Base-by-base conservation (phyloP, 2,329 filamentous ascomycete genomes). In the Exserohilum turcica region DNA sequence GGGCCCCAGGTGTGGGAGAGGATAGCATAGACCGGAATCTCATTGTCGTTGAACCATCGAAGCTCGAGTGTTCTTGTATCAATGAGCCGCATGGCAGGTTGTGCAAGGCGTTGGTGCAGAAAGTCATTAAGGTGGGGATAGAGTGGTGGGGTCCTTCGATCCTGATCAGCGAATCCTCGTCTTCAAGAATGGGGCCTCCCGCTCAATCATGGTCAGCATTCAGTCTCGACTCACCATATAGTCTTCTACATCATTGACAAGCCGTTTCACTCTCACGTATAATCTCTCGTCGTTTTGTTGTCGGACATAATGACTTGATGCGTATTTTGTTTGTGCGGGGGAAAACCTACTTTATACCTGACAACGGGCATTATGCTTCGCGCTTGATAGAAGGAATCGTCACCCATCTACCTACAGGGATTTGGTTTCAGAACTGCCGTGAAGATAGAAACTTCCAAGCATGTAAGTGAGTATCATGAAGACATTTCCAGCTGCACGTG, bases 51-150 rank as follows among this genome's bases (percentile, higher is more conserved):
- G 48, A 66, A 66, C 44, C 51, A 60, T 49, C 48, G 51, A 15
- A 66, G 56, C 21, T 66, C 62, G 16, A 65, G 48, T 13, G 59
- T 67, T 28, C 56, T 57, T 27, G 61, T 61, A 58, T 69, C 55
- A 35, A 67, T 61, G 39, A 69, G 65, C 42, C 66, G 60, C 64
- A 68, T 69, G 56, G 59, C 47, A 52, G 37, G 43, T 40, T 53
- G 40, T 35, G 40, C 9, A 24, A 38, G n/a, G 36, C 32, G 33
- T 33, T 7, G 42, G 6, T 39, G 47, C 31, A 8, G 15, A 16
- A 40, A 21, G 44, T 56, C 33, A 36, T 42, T 43, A 40, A 24
- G 38, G 29, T 18, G 47, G 33, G 49, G 27, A 24, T 31, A 12
- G 35, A 16, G 24, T 44, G 33, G 52, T 35, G 48, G 53, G 43